These are phyloP conservation scores for Phaffomyces thermotolerans DNA, from an alignment of 805 yeast genomes.

Conservation along the genomic window DNA sequence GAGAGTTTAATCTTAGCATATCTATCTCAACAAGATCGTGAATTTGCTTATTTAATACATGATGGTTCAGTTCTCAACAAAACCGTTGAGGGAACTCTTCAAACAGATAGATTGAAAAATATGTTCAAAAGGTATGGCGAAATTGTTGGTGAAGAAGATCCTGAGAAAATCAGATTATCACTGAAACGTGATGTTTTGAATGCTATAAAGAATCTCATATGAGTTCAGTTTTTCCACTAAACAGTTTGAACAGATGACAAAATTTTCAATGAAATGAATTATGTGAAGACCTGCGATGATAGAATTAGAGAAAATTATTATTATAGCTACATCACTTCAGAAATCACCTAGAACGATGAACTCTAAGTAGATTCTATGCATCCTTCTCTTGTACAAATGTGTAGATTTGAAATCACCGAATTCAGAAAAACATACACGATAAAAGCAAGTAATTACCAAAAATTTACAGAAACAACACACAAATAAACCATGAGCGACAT, in stretches of 20 bases:
- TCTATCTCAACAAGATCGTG: slow-evolving; percentile 41
- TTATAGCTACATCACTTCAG: too few species aligned
- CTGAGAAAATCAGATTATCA: slow-evolving; percentile 19
- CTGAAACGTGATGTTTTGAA: slow-evolving; percentile 11
- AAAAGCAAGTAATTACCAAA: too few species aligned
- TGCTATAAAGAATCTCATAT: slow-evolving; percentile 12
- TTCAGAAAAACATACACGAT: not conserved
- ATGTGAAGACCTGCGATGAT: not conserved
- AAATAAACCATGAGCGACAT: slow-evolving; percentile 26
- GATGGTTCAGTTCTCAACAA: slow-evolving; percentile 39
- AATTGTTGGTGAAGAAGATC: slow-evolving; percentile 35
- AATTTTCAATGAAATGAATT: not conserved
- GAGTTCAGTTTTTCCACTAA: too few species aligned
- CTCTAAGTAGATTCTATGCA: too few species aligned
- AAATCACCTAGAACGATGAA: too few species aligned
- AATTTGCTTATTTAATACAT: slow-evolving; percentile 43
- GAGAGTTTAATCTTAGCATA: slow-evolving; percentile 40
- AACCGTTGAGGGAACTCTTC: slow-evolving; percentile 32
- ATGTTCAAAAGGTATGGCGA: slow-evolving; percentile 45
- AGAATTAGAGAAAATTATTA: too few species aligned
- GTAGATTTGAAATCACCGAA: too few species aligned
- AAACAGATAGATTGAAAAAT: slow-evolving; percentile 34
- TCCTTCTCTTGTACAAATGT: too few species aligned
- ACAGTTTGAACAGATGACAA: not conserved
- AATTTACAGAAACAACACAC: too few species aligned